A percentile compares a stretch with the other conserved stretches of the same genome.
These are phyloP conservation scores for Phalaenopsis hybrid DNA, from an alignment of 116 monocot genomes.

Conservation along the genomic window DNA sequence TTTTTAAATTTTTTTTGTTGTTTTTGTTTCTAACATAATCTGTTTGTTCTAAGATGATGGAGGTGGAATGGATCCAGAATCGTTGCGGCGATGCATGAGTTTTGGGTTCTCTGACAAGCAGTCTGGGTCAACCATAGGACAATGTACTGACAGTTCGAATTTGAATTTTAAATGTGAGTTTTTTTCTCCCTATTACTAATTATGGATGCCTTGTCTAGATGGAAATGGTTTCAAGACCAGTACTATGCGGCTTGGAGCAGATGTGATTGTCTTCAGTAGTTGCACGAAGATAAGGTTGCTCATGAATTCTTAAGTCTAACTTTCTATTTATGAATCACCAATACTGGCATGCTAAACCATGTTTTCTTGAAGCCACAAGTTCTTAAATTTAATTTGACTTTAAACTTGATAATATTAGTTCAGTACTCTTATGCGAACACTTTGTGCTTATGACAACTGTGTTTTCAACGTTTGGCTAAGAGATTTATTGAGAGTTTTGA, in stretches of 20 bases:
- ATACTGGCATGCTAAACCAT: background rate
- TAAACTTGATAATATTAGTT: background rate
- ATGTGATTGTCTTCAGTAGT: conserved; percentile 78
- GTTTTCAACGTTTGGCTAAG: background rate
- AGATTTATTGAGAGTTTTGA: background rate
- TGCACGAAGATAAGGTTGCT: conserved; percentile 19
- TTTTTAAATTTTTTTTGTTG: background rate
- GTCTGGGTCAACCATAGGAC: conserved; percentile 66
- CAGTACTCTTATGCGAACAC: background rate
- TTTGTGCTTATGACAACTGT: background rate
- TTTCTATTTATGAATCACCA: background rate
- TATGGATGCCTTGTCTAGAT: conserved; percentile 31
- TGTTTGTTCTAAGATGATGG: conserved; percentile 63
- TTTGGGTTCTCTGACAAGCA: conserved; percentile 94
- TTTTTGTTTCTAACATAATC: conserved; percentile 4
- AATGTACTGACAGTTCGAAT: conserved; percentile 45
- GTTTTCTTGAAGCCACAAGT: background rate
- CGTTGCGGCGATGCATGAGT: conserved; percentile 76
- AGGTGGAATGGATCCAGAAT: conserved; percentile 89
- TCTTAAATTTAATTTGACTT: background rate
- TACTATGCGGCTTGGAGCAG: conserved; percentile 95
- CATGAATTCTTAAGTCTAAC: background rate
- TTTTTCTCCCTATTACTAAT: background rate
- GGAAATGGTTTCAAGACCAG: conserved; percentile 99
- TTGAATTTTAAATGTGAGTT: conserved; percentile 10